Conservation (phyloP, 768 basidiomycete species). For the Boletus vinaceobasis region DNA sequence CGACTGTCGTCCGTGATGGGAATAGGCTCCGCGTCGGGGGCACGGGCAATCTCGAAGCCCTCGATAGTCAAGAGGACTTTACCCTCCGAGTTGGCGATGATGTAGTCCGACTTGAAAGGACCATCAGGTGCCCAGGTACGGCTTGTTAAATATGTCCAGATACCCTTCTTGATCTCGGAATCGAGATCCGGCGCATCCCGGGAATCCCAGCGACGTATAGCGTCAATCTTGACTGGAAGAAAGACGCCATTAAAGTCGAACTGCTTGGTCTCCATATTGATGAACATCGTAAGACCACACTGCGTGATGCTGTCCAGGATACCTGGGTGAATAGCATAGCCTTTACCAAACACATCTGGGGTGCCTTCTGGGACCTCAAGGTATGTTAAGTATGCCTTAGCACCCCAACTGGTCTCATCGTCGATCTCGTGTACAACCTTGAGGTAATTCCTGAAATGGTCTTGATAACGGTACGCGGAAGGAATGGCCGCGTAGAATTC, state of each 20-base stretch:
- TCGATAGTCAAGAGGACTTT: conserved; percentile 32
- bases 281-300: conserved; percentile 30
- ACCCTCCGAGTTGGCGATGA: conserved; percentile 29
- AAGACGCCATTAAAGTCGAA: conserved; percentile 33
- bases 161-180: conserved; percentile 25
- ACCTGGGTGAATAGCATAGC: conserved; percentile 33
- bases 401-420: conserved; percentile 26
- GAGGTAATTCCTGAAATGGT: conserved; percentile 28
- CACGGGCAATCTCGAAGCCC: conserved; percentile 32
- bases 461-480: conserved; percentile 19
- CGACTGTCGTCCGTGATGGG: conserved; percentile 22
- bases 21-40: conserved; percentile 28
- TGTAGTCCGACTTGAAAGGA: conserved; percentile 25
- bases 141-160: conserved; percentile 30
- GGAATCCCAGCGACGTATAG: conserved; percentile 30
- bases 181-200: conserved; percentile 22
- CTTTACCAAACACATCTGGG: conserved; percentile 28
- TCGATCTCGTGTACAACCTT: conserved; percentile 27
- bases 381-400: conserved; percentile 27
- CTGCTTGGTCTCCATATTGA: conserved; percentile 28
- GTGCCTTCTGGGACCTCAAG: conserved; percentile 21
- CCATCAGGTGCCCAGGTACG: conserved; percentile 22
- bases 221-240: conserved; percentile 31
- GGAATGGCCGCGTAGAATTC: conserved; percentile 20
- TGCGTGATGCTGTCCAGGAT: conserved; percentile 33